Evolutionary conservation across 2,329 filamentous ascomycete species (phyloP), one percentile per base, ranked within the genome.

Genomic region (Blumeria hordei): DNA sequence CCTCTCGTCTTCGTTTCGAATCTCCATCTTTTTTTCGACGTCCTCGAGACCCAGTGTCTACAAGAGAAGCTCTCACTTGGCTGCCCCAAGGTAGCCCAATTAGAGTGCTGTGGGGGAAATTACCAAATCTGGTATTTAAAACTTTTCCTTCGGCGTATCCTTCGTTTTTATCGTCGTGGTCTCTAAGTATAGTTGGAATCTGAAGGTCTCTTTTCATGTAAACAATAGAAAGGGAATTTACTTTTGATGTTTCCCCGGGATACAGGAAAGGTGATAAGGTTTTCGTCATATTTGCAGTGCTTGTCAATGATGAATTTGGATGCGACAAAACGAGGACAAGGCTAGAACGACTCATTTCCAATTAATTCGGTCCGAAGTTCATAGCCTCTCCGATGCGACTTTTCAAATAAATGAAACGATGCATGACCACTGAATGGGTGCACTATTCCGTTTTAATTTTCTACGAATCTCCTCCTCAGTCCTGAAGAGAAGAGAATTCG

Each of bases 61-160:
- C 88, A 35, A 82, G 78, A 1, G 88, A 94, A 7, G 92, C 92
- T 50, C 86, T 76, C 21, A 96, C 81, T 66, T 96, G 92, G 6
- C 85, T 87, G 33, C 92, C 92, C 90, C 90, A 96, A 44, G 85
- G 83, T 55, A 88, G 72, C 5, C 78, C 74, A 55, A 94, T 75
- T 49, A 90, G 69, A 0, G 85, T 88, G 10, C 77, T 83, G 65
- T 90, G 85, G 0, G 85, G 85, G 58, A 88, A 90, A 0, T 88
- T 94, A 52, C 92, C 92, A 64, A 94, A 98, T 47, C 88, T 81
- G 1, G 90, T 98, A 69, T 94, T 96, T 55, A 88, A 78, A 2
- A 87, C 83, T 50, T 80, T 81, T 37, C 84, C 84, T 65, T 88
- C 83, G 34, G 77, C 76, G 62, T 88, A 88, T 57, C 83, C 84